phyloP scores from a whole-genome alignment of 2,329 filamentous ascomycete species.

The Erysiphe neolycopersici region DNA sequence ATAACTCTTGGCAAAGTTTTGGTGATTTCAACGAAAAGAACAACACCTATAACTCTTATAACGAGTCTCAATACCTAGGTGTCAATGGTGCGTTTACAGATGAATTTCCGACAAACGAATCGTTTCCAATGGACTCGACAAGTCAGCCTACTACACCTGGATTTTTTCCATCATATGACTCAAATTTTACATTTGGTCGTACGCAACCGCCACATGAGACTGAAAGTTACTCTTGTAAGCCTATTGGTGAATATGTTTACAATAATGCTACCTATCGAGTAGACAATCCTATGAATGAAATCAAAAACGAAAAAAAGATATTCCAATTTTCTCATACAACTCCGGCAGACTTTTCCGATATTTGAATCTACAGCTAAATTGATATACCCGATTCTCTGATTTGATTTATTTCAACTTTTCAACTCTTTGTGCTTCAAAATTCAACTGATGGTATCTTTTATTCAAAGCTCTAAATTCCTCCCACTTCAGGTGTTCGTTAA shows the following conservation, averaged over 20 bases:
- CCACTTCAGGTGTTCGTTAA: too few relatives aligned
- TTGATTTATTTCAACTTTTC: too few relatives aligned
- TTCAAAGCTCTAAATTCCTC: too few relatives aligned
- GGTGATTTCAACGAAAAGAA: too few relatives aligned
- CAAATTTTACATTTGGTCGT: conserved; percentile 6
- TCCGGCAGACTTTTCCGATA: conserved; percentile 9
- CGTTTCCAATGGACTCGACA: conserved; percentile 5
- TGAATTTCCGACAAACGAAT: conserved; percentile 9
- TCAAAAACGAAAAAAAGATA: conserved; percentile 9
- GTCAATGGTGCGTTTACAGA: too few relatives aligned
- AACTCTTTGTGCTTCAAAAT: too few relatives aligned
- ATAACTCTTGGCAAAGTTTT: too few relatives aligned
- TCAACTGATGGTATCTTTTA: too few relatives aligned
- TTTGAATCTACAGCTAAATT: too few relatives aligned
- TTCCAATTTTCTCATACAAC: conserved; percentile 14
- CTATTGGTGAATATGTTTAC: conserved; percentile 9
- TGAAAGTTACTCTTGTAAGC: conserved; percentile 8
- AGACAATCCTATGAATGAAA: conserved; percentile 5
- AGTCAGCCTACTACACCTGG: conserved; percentile 13
- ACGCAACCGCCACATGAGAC: conserved; percentile 8
- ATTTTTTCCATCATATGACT: conserved; percentile 9
- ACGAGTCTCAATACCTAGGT: too few relatives aligned
- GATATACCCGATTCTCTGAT: too few relatives aligned
- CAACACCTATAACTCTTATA: too few relatives aligned
- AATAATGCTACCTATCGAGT: conserved; percentile 4